phyloP scores from a whole-genome alignment of 2,329 filamentous ascomycete species.

The Hypoxylon sp. region DNA sequence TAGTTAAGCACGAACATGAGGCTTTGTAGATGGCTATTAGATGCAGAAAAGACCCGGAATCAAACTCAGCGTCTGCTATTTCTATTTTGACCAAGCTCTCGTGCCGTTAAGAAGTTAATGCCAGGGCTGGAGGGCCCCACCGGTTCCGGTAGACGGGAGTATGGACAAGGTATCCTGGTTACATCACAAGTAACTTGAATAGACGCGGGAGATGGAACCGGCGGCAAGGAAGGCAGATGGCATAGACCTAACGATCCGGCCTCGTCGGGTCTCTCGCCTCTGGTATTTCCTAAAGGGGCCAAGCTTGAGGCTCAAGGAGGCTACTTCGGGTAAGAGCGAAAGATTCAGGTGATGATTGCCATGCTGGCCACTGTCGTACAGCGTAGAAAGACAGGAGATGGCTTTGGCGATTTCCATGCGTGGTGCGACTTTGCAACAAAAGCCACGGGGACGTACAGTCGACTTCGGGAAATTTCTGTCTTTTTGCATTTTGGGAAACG shows the following conservation, averaged over 20 bases:
- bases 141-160: slow-evolving; percentile 52
- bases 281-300: slow-evolving; percentile 41
- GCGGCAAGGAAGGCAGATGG: slow-evolving; percentile 49
- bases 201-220: slow-evolving; percentile 40
- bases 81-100: slow-evolving; percentile 36
- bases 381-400: slow-evolving; percentile 54
- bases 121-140: slow-evolving; percentile 50
- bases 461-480: slow-evolving; percentile 56
- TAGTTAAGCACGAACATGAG: slow-evolving; percentile 37
- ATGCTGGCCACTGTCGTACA: slow-evolving; percentile 53
- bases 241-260: slow-evolving; percentile 47
- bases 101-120: slow-evolving; percentile 35
- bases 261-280: slow-evolving; percentile 45
- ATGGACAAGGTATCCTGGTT: slow-evolving; percentile 49
- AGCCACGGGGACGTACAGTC: slow-evolving; percentile 56
- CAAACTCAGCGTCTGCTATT: slow-evolving; percentile 37
- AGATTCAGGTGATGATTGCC: slow-evolving; percentile 55
- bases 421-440: slow-evolving; percentile 50
- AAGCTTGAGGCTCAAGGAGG: slow-evolving; percentile 45
- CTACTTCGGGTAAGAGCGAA: slow-evolving; percentile 43
- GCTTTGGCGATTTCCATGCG: slow-evolving; percentile 43
- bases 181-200: slow-evolving; percentile 37
- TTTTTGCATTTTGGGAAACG: slow-evolving; percentile 53
- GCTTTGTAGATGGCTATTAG: slow-evolving; percentile 26
- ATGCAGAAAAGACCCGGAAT: slow-evolving; percentile 38